Conservation (phyloP, 2,329 filamentous ascomycete species). For the Coniochaeta sp. region DNA sequence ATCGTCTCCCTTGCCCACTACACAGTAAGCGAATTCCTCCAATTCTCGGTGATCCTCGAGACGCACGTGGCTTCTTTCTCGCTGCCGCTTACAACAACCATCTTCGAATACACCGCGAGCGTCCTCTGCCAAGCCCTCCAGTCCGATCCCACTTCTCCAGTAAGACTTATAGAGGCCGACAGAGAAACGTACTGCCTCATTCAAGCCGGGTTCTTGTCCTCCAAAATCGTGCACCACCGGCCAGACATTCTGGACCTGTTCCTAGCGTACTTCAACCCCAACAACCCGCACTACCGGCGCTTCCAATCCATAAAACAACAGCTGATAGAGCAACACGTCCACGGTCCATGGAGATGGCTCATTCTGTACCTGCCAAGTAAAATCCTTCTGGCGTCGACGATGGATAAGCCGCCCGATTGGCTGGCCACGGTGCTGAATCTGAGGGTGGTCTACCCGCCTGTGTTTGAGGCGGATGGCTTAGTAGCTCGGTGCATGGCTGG, state of each 20-base stretch:
- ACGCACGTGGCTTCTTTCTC: not conserved
- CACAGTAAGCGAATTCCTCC: slow-evolving; percentile 11
- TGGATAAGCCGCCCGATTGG: not conserved
- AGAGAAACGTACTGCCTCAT: slow-evolving; percentile 7
- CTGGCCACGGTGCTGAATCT: not conserved
- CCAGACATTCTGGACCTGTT: not conserved
- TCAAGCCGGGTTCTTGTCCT: not conserved
- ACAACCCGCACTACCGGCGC: not conserved
- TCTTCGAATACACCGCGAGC: not conserved
- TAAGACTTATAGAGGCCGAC: not conserved
- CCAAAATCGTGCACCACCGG: not conserved
- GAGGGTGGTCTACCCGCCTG: not conserved
- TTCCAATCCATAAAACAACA: not conserved
- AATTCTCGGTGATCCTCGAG: not conserved
- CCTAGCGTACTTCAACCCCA: not conserved
- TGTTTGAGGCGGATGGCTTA: not conserved
- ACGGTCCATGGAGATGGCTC: not conserved
- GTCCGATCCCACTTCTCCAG: not conserved
- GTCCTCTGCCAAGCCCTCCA: not conserved
- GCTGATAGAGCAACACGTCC: not conserved
- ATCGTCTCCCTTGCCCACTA: slow-evolving; percentile 10
- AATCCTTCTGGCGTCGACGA: not conserved
- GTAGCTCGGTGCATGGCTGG: not conserved
- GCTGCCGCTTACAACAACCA: not conserved
- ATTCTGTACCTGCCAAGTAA: not conserved